A percentile compares a stretch with the other conserved stretches of the same genome.
Evolutionary conservation across 1,139 yeast species (phyloP).

Genomic region (Kurtzmaniella quercitrusa): DNA sequence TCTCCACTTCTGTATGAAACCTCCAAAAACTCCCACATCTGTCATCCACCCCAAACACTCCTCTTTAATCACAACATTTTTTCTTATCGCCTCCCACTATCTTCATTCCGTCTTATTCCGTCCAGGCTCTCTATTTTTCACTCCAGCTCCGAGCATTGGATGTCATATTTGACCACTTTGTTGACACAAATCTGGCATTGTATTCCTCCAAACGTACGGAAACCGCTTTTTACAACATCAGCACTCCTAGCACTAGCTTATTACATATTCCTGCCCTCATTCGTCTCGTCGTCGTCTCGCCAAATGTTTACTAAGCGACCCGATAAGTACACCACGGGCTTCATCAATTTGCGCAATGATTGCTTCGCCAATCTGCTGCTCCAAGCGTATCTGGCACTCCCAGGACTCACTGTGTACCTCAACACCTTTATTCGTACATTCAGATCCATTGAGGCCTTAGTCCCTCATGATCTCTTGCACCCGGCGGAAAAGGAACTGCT

Average conservation of each 20-base stretch:
- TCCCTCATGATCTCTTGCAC: conserved; percentile 5
- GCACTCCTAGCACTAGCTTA: conserved; percentile 6
- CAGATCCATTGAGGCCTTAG: conserved; percentile 9
- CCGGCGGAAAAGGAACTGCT: conserved; percentile 1
- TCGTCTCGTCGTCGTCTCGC: conserved; percentile 7
- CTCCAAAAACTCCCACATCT: too few species aligned
- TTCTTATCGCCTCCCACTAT: background rate
- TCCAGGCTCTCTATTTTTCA: background rate
- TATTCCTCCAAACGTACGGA: background rate
- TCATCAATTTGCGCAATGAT: conserved; percentile 77
- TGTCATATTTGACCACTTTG: background rate
- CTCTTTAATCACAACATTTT: too few species aligned
- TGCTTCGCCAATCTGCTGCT: conserved; percentile 91
- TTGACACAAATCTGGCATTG: conserved; percentile 3
- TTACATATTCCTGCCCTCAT: conserved; percentile 25
- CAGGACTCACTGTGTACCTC: conserved; percentile 60
- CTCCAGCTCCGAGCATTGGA: background rate
- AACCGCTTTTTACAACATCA: background rate
- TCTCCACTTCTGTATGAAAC: too few species aligned
- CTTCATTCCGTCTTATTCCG: background rate
- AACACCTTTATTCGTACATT: conserved; percentile 34
- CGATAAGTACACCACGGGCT: conserved; percentile 78
- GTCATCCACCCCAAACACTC: too few species aligned
- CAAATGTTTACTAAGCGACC: conserved; percentile 51
- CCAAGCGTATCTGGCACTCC: conserved; percentile 76